These are phyloP conservation scores for Diversispora eburnea DNA, from an alignment of 192 early-diverging fungal species.

Conservation along the genomic window DNA sequence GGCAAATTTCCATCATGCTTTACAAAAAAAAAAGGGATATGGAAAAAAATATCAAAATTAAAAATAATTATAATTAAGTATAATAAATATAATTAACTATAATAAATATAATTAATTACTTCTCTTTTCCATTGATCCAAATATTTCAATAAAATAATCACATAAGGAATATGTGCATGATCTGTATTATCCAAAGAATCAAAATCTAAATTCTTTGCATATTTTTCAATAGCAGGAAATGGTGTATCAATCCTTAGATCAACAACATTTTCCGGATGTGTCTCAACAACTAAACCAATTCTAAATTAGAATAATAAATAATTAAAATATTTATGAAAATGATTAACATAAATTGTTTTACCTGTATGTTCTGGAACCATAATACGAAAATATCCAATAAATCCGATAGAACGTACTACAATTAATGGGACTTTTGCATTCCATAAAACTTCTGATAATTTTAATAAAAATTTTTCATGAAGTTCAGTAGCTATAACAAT, in stretches of 20 bases:
- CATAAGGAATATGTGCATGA: constrained; percentile 80
- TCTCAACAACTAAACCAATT: constrained; percentile 72
- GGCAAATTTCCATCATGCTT: constrained; percentile 62
- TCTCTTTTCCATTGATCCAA: constrained; percentile 68
- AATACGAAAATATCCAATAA: constrained; percentile 72
- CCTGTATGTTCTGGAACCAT: constrained; percentile 73
- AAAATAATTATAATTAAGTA: neutral
- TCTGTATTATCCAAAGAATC: constrained; percentile 60
- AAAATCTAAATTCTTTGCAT: constrained; percentile 67
- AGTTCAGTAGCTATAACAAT: constrained; percentile 76
- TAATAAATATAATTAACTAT: neutral
- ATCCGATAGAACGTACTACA: constrained; percentile 66
- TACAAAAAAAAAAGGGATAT: neutral
- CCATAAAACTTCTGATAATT: constrained; percentile 64
- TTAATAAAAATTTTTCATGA: constrained; percentile 47
- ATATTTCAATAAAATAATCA: constrained; percentile 75
- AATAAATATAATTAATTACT: constrained; percentile 36
- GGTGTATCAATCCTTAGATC: constrained; percentile 85
- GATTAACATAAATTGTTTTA: constrained; percentile 41
- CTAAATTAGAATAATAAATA: constrained; percentile 8
- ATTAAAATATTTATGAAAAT: constrained; percentile 17
- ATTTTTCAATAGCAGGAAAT: constrained; percentile 65
- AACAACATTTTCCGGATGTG: constrained; percentile 71
- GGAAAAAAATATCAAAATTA: neutral
- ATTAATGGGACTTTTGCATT: constrained; percentile 61